Base-by-base conservation (phyloP, 2,329 filamentous ascomycete genomes). In the Colletotrichum melonis region DNA sequence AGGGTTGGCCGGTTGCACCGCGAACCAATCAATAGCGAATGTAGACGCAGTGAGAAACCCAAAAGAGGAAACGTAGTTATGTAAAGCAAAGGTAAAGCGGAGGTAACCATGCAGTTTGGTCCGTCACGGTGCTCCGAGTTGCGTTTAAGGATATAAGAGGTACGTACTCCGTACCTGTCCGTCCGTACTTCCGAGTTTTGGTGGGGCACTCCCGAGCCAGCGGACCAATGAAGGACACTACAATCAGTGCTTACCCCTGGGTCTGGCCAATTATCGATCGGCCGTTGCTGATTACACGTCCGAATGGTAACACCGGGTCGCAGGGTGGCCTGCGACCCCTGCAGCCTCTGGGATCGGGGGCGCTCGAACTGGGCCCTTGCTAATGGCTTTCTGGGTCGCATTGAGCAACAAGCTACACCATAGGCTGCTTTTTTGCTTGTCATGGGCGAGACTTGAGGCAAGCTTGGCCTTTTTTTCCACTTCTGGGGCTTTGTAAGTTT, bases 261-360 rank as follows among this genome's bases (percentile, higher is more conserved):
- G 2, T 1, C 4, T 14, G 32, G 5, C 71, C 71, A 73, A 73
- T 73, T 12, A 57, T 4, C 3, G 12, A 1, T 5, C 16, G 14
- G 8, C 12, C 8, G 70, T 70, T 65, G 28, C 56, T 71, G 71
- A 59, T 73, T 73, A 73, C 71, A 22, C 60, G 35, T 42, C 32
- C 28, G 22, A 64, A 52, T n/a, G 52, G 67, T 73, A 70, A 66
- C 49, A 54, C 67, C 22, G 63, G 49, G 52, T 9, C 22, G 7
- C 11, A 19, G 16, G 26, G 24, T 30, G 35, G 42, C 19, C 62
- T 42, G 24, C 28, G 46, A 24, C 54, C 67, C 70, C 60, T 64
- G 60, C 55, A 42, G 38, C 38, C 38, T 42, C 38, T 42, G 38
- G 38, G 38, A 56, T 32, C 60, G 60, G 42, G 42, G 30, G 46